These are phyloP conservation scores for Agaricales sp. DNA, from an alignment of 1,284 basidiomycete species.

Conservation along the genomic window DNA sequence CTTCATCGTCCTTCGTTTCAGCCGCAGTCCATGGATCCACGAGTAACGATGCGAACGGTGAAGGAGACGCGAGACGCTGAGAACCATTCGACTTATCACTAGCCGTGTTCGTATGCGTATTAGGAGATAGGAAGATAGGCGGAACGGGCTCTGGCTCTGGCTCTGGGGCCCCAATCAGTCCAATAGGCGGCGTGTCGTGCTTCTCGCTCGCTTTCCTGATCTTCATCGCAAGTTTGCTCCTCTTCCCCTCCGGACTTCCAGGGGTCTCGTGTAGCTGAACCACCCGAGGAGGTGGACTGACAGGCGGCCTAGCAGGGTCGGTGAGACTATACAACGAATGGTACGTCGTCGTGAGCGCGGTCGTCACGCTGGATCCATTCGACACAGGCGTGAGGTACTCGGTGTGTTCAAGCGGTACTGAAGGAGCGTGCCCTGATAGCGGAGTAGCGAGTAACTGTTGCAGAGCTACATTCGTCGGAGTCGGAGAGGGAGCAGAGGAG, in stretches of 20 bases:
- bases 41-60: conserved; percentile 66
- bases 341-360: conserved; percentile 71
- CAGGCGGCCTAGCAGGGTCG: conserved; percentile 27
- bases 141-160: conserved; percentile 25
- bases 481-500: too few species aligned
- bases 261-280: conserved; percentile 23
- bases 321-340: conserved; percentile 49
- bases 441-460: conserved; percentile 10
- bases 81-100: too few species aligned
- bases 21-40: conserved; percentile 32
- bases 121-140: conserved; percentile 46
- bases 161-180: conserved; percentile 28
- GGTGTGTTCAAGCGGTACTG: conserved; percentile 35
- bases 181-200: conserved; percentile 15
- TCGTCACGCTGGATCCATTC: conserved; percentile 65
- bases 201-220: conserved; percentile 42
- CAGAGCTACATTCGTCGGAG: conserved; percentile 6
- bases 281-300: conserved; percentile 27
- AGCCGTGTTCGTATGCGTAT: conserved; percentile 51
- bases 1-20: conserved; percentile 27
- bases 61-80: conserved; percentile 27
- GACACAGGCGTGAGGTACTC: conserved; percentile 66
- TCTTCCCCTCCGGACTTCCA: conserved; percentile 18
- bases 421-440: conserved; percentile 13
- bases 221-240: conserved; percentile 63